phyloP scores from a whole-genome alignment of 192 early-diverging fungal species.

The Gamsiella multidivaricata region DNA sequence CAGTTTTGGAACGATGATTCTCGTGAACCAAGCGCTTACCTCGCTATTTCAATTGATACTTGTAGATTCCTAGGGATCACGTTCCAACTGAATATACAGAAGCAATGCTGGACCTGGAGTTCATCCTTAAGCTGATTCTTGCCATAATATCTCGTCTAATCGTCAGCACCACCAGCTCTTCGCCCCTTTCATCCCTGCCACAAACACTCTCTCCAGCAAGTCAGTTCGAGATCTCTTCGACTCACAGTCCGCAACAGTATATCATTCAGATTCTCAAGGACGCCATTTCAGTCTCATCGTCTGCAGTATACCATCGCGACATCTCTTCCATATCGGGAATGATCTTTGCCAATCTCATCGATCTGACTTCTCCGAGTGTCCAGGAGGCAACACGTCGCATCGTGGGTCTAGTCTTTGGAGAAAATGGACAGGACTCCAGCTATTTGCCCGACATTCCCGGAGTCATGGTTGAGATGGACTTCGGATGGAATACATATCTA shows the following conservation, averaged over 20 bases:
- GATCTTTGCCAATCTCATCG: slow-evolving; percentile 49
- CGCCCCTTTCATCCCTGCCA: background rate
- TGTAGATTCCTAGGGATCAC: slow-evolving; percentile 29
- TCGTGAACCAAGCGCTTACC: background rate
- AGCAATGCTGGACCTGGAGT: slow-evolving; percentile 47
- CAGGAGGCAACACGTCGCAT: slow-evolving; percentile 26
- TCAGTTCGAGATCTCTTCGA: slow-evolving; percentile 27
- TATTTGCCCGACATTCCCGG: slow-evolving; percentile 32
- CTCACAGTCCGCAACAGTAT: slow-evolving; percentile 24
- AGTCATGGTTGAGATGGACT: slow-evolving; percentile 39
- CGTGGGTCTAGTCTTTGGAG: slow-evolving; percentile 32
- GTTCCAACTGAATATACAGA: slow-evolving; percentile 30
- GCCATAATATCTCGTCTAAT: slow-evolving; percentile 49
- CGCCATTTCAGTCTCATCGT: slow-evolving; percentile 45
- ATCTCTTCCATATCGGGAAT: slow-evolving; percentile 52
- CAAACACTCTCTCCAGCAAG: background rate
- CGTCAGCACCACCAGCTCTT: background rate
- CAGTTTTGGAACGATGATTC: background rate
- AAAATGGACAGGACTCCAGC: slow-evolving; percentile 10
- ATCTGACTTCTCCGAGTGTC: slow-evolving; percentile 32
- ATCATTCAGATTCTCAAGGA: slow-evolving; percentile 45
- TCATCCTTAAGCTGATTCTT: slow-evolving; percentile 50
- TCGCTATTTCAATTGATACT: background rate
- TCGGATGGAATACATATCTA: slow-evolving; percentile 47
- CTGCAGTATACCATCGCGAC: slow-evolving; percentile 47